phyloP scores from a whole-genome alignment of 768 basidiomycete species.

The Mycena belliarum region DNA sequence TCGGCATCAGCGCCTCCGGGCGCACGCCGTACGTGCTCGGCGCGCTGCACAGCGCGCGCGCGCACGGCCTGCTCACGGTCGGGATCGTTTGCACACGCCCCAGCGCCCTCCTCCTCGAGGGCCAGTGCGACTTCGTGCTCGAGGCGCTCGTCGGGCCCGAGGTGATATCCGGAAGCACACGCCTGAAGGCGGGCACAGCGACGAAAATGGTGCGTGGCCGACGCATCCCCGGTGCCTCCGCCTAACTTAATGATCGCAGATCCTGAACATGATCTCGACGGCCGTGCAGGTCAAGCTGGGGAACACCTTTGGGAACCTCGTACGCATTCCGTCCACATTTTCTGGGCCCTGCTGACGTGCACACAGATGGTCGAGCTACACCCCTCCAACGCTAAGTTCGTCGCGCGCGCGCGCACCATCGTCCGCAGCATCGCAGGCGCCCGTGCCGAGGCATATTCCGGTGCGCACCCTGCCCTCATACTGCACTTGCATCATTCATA shows the following conservation, averaged over 20 bases:
- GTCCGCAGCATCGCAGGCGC: conserved; percentile 27
- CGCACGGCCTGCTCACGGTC: conserved; percentile 28
- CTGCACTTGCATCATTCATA: no score
- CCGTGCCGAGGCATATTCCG: conserved; percentile 14
- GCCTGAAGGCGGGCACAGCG: conserved; percentile 39
- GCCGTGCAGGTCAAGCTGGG: conserved; percentile 36
- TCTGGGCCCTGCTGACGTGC: neutral
- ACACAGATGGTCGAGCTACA: conserved; percentile 37
- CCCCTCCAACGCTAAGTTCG: conserved; percentile 32
- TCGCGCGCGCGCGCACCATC: conserved; percentile 32
- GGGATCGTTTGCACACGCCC: conserved; percentile 31
- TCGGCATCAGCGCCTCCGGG: conserved; percentile 37
- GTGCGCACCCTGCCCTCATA: neutral
- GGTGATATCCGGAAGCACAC: conserved; percentile 35
- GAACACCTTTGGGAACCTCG: conserved; percentile 37
- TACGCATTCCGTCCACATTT: conserved; percentile 9
- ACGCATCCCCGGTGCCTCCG: no score
- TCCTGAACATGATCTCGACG: conserved; percentile 39
- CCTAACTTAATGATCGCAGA: conserved; percentile 21
- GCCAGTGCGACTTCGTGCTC: conserved; percentile 28
- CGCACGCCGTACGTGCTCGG: conserved; percentile 38
- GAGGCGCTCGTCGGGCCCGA: conserved; percentile 35
- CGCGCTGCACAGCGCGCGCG: conserved; percentile 28
- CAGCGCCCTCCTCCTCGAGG: conserved; percentile 27
- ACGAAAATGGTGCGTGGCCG: conserved; percentile 33